Conservation (phyloP, 2,329 filamentous ascomycete species). For the Phaeoacremonium minimum region DNA sequence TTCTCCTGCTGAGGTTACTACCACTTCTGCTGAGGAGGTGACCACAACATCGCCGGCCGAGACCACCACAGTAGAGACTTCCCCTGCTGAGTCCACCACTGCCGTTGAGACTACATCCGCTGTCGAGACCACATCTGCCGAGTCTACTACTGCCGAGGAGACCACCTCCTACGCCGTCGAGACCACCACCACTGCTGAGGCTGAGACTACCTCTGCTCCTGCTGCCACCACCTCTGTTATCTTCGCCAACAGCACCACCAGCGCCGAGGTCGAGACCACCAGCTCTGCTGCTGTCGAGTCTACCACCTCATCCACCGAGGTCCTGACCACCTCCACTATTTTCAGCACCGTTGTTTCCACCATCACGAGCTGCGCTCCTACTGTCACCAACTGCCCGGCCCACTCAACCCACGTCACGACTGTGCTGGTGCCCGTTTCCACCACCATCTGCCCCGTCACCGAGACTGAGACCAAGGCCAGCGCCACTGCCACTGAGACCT, state of each 20-base stretch:
- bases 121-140: slow-evolving; percentile 11
- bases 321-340: slow-evolving; percentile 9
- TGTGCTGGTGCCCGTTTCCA: slow-evolving; percentile 49
- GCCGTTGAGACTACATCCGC: slow-evolving; percentile 6
- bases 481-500: slow-evolving; percentile 32
- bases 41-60: slow-evolving; percentile 10
- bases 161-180: slow-evolving; percentile 11
- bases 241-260: slow-evolving; percentile 10
- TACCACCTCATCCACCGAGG: slow-evolving; percentile 12
- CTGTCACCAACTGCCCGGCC: slow-evolving; percentile 44
- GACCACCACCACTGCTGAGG: slow-evolving; percentile 12
- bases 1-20: slow-evolving; percentile 6
- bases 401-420: slow-evolving; percentile 47
- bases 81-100: slow-evolving; percentile 8
- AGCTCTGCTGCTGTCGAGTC: not conserved
- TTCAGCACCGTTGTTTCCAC: slow-evolving; percentile 25
- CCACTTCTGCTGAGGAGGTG: slow-evolving; percentile 6
- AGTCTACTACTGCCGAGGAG: slow-evolving; percentile 6
- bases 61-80: slow-evolving; percentile 11
- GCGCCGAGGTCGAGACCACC: slow-evolving; percentile 2
- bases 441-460: slow-evolving; percentile 59
- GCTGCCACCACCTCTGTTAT: slow-evolving; percentile 8
- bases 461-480: slow-evolving; percentile 35
- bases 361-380: slow-evolving; percentile 43
- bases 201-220: slow-evolving; percentile 13